These are phyloP conservation scores for Populus tomentosa DNA, from an alignment of 441 rosid species.

Conservation along the genomic window DNA sequence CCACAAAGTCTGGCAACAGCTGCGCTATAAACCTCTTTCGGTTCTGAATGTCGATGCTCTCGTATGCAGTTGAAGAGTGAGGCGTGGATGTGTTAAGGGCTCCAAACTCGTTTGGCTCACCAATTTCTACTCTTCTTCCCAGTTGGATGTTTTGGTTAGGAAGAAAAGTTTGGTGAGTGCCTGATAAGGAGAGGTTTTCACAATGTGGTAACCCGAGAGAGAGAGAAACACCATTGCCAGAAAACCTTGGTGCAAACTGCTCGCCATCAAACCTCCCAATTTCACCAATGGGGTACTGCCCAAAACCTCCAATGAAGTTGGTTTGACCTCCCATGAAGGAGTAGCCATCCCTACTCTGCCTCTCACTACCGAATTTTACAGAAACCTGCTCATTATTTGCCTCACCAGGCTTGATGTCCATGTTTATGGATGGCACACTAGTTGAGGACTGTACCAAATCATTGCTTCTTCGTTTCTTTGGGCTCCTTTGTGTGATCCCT, in stretches of 20 bases:
- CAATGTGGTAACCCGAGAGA: conserved; percentile 84
- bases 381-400: conserved; percentile 39
- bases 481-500: conserved; percentile 69
- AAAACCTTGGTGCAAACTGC: conserved; percentile 65
- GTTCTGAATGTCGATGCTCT: conserved; percentile 68
- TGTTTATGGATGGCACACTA: conserved; percentile 37
- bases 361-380: conserved; percentile 52
- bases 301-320: conserved; percentile 75
- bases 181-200: conserved; percentile 69
- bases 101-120: conserved; percentile 63
- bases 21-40: conserved; percentile 87
- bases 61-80: conserved; percentile 69
- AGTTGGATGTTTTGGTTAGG: conserved; percentile 70
- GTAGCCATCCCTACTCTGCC: conserved; percentile 69
- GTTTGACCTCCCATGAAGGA: conserved; percentile 68
- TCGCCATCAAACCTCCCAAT: conserved; percentile 79
- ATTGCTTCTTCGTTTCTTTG: conserved; percentile 63
- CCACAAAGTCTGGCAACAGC: conserved; percentile 82
- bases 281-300: conserved; percentile 86
- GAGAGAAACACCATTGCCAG: conserved; percentile 87
- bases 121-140: conserved; percentile 71
- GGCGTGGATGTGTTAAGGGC: conserved; percentile 46
- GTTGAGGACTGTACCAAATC: conserved; percentile 51
- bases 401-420: conserved; percentile 36
- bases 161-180: conserved; percentile 65